A percentile compares a stretch with the other conserved stretches of the same genome.
phyloP scores from a whole-genome alignment of 306 rosid species.

The Trifolium repens region DNA sequence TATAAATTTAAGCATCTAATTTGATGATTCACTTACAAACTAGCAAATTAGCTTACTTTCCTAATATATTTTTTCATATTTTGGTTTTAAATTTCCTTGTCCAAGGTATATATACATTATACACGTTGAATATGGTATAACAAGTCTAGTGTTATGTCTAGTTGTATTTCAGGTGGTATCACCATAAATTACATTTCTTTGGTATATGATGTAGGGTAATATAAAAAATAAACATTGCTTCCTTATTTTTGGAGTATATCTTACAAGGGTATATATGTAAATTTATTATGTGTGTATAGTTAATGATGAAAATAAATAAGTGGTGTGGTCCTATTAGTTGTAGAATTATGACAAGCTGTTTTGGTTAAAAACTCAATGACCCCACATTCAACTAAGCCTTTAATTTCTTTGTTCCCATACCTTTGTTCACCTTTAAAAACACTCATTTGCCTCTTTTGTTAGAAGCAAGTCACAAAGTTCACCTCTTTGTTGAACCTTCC shows the following conservation, averaged over 20 bases:
- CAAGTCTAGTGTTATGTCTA: slow-evolving; percentile 5
- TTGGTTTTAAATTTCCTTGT: not conserved
- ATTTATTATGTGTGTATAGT: not conserved
- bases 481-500: slow-evolving; percentile 37
- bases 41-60: not conserved
- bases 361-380: slow-evolving; percentile 53
- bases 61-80: not conserved
- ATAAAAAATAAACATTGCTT: too few relatives aligned
- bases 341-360: slow-evolving; percentile 57
- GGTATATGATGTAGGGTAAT: slow-evolving; percentile 2
- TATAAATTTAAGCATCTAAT: not conserved
- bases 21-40: not conserved
- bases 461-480: slow-evolving; percentile 49
- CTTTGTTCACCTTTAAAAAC: slow-evolving; percentile 48
- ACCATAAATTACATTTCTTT: slow-evolving; percentile 29
- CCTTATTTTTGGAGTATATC: slow-evolving; percentile 29
- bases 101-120: not conserved
- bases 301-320: slow-evolving; percentile 37
- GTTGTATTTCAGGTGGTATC: slow-evolving; percentile 41
- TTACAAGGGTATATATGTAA: slow-evolving; percentile 45
- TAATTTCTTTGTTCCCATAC: slow-evolving; percentile 44
- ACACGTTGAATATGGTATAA: not conserved
- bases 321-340: slow-evolving; percentile 62
- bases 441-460: slow-evolving; percentile 52
- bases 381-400: slow-evolving; percentile 67